Conservation (phyloP, 495 filamentous ascomycete species). For the Lichina pygmaea region DNA sequence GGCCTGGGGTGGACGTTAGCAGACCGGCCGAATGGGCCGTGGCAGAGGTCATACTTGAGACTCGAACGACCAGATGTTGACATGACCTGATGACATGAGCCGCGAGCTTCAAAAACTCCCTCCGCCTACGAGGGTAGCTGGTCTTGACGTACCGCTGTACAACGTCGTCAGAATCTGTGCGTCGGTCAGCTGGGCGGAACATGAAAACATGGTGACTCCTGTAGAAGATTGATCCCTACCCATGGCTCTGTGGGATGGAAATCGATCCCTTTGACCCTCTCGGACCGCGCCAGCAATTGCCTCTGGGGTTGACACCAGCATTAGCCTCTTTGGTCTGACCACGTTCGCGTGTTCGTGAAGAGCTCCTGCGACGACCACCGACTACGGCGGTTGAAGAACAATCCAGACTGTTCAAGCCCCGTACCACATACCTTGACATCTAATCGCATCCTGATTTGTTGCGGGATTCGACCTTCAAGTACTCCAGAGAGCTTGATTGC, state of each 20-base stretch:
- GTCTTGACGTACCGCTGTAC: constrained; percentile 49
- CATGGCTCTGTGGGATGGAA: constrained; percentile 93
- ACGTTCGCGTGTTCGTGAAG: no score
- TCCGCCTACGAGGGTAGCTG: neutral
- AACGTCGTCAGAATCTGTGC: constrained; percentile 66
- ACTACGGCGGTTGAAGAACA: no score
- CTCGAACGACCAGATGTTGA: constrained; percentile 98
- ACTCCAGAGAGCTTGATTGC: no score
- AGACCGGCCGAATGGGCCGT: neutral
- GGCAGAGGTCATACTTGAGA: constrained; percentile 34
- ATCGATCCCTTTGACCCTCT: constrained; percentile 93
- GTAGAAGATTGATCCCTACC: constrained; percentile 16
- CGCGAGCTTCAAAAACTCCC: constrained; percentile 1
- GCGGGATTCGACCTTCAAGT: no score
- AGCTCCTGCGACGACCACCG: no score
- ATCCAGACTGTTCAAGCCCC: no score
- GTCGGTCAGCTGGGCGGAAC: constrained; percentile 8
- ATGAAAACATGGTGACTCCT: neutral
- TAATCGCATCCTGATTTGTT: no score
- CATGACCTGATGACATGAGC: constrained; percentile 36
- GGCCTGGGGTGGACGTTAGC: constrained; percentile 18
- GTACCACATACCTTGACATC: no score
- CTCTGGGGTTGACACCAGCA: constrained; percentile 17
- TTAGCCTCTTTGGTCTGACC: no score
- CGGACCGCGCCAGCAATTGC: constrained; percentile 57